Conservation (phyloP, 1,284 basidiomycete genomes). For the Gastroboletus turbinatus region DNA sequence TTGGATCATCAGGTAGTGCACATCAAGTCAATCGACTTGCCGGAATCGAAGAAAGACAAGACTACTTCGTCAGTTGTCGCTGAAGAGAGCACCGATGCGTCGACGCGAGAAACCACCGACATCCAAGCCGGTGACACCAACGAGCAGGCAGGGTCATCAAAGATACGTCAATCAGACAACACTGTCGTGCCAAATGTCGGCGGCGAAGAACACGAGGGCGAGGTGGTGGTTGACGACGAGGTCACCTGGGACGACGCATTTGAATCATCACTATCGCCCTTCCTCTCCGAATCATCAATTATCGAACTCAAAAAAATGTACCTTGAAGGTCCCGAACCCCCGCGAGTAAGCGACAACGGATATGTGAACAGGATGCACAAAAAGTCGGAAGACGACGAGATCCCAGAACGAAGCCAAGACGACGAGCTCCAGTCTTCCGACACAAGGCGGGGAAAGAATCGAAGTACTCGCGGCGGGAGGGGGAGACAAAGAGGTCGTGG, state of each 20-base stretch:
- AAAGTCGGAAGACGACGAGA: slow-evolving; percentile 30
- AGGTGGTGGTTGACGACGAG: slow-evolving; percentile 28
- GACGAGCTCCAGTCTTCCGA: slow-evolving; percentile 31
- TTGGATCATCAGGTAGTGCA: slow-evolving; percentile 77
- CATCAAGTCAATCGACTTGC: slow-evolving; percentile 73
- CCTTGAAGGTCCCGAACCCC: slow-evolving; percentile 73
- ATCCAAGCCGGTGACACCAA: background rate
- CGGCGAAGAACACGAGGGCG: slow-evolving; percentile 6
- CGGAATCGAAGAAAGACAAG: slow-evolving; percentile 48
- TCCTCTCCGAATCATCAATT: slow-evolving; percentile 63
- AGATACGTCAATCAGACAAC: background rate
- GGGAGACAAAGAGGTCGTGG: slow-evolving; percentile 43
- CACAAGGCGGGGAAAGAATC: slow-evolving; percentile 40
- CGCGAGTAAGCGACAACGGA: slow-evolving; percentile 64
- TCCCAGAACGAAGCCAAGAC: slow-evolving; percentile 19
- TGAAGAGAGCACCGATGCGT: slow-evolving; percentile 4
- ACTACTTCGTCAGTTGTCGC: slow-evolving; percentile 12
- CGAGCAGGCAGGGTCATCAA: slow-evolving; percentile 7
- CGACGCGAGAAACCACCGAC: slow-evolving; percentile 1
- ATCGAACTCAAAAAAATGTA: slow-evolving; percentile 68
- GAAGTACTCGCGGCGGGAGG: slow-evolving; percentile 47
- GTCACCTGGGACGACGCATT: slow-evolving; percentile 65
- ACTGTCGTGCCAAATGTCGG: background rate
- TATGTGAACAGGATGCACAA: slow-evolving; percentile 55
- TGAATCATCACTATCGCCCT: slow-evolving; percentile 53